Evolutionary conservation across 768 basidiomycete genomes (phyloP), one percentile per base, ranked within the genome.

Genomic region (Tylopilus felleus): DNA sequence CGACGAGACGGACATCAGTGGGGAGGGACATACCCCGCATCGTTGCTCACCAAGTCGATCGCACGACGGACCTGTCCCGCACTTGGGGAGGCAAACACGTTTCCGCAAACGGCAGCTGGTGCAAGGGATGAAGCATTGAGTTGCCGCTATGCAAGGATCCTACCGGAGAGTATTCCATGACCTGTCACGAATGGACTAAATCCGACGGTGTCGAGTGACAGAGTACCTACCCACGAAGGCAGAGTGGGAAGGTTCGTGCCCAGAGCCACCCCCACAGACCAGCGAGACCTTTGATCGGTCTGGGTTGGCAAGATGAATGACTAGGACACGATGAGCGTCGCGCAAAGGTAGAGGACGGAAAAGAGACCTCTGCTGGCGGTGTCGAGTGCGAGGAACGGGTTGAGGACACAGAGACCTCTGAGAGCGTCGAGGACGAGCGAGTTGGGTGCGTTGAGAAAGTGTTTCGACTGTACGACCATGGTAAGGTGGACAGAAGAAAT

Each of bases 201-300:
- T 22, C 2, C 10, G 17, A 38, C 1, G 29, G 29, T 0, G 16
- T 4, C 4, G 27, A 28, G 31, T 19, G 58, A 9, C 12, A 13
- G 16, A 19, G 21, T 40, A 66, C 78, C 59, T 57, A 86, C 92
- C 93, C n/a, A 96, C 93, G 61, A 89, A 94, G 2, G 83, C 89
- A 5, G 90, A 82, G 71, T 94, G 93, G 16, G 93, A 82, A 8
- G 95, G 95, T 64, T 97, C 95, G 65, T 97, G 95, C 5, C 95
- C 90, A 23, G 86, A 83, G 29, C 92, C 91, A 6, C 92, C 91
- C 9, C 91, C 91, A 62, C 88, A 91, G 61, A 93, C 76, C 14
- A 93, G 74, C 3, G 87, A 81, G 40, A 93, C 92, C 65, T 83
- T 84, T 22, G 80, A 78, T 52, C 73, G 78, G 66, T 87, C 81